A percentile compares a stretch with the other conserved stretches of the same genome.
Conservation (phyloP, 2,329 filamentous ascomycete genomes). For the Diatrype stigma region DNA sequence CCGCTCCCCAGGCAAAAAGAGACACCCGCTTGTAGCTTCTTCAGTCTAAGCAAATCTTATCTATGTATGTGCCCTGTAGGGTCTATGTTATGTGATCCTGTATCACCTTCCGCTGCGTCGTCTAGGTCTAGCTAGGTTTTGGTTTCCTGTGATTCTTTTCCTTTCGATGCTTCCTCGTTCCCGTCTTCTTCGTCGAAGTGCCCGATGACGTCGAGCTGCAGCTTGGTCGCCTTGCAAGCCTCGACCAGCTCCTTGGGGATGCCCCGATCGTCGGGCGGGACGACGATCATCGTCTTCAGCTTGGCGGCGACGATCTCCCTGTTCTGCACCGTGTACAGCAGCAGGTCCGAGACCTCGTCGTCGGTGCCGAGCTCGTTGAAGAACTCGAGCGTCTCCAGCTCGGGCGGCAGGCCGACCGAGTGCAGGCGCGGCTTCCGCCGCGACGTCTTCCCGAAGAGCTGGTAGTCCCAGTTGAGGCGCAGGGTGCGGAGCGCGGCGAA, state of each 20-base stretch:
- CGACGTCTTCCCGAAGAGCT: slow-evolving; percentile 43
- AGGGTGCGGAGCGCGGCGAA: slow-evolving; percentile 38
- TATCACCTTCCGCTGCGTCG: background rate
- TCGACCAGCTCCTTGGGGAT: slow-evolving; percentile 31
- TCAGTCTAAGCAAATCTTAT: no score
- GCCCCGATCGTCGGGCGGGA: slow-evolving; percentile 25
- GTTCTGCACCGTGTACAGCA: slow-evolving; percentile 38
- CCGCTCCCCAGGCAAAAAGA: no score
- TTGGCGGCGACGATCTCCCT: slow-evolving; percentile 33
- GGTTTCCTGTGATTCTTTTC: background rate
- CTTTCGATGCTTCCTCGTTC: background rate
- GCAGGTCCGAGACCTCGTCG: slow-evolving; percentile 42
- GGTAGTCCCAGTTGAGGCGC: slow-evolving; percentile 43
- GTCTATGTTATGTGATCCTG: background rate
- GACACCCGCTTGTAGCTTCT: no score
- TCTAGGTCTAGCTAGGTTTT: background rate
- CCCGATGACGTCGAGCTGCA: slow-evolving; percentile 23
- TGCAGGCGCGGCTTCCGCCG: slow-evolving; percentile 40
- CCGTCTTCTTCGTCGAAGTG: background rate
- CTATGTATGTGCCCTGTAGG: background rate
- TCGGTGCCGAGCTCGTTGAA: slow-evolving; percentile 42
- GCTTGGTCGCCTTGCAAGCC: slow-evolving; percentile 29
- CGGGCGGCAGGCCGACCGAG: slow-evolving; percentile 43
- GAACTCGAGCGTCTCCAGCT: slow-evolving; percentile 42
- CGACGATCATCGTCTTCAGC: slow-evolving; percentile 34